Evolutionary conservation across 202 grass and related monocot genomes (phyloP).

Genomic region (Eragrostis tef): DNA sequence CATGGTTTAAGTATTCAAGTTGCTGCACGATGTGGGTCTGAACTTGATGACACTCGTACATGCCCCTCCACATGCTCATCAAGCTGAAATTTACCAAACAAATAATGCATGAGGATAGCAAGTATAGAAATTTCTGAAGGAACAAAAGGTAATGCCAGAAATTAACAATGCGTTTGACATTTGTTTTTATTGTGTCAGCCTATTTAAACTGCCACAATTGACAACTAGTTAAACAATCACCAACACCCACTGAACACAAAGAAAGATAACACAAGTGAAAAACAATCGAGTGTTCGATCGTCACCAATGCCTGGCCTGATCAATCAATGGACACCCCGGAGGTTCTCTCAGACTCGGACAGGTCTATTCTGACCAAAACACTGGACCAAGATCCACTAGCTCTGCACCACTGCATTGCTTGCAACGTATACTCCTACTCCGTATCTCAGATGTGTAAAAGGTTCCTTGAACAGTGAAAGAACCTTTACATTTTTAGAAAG

Average conservation of each 20-base stretch:
- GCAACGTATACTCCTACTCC: background rate
- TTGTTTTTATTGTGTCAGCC: background rate
- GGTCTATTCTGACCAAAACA: conserved; percentile 43
- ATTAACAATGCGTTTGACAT: conserved; percentile 29
- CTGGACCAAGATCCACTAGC: too few relatives aligned
- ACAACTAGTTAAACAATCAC: background rate
- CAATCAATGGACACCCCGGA: conserved; percentile 13
- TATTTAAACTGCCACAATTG: background rate
- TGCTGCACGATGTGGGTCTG: conserved; percentile 98
- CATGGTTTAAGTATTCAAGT: conserved; percentile 76
- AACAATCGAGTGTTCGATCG: background rate
- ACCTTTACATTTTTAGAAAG: conserved; percentile 26
- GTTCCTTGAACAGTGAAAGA: conserved; percentile 28
- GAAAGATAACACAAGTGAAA: background rate
- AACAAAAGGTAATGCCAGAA: conserved; percentile 9
- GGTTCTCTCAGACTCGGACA: conserved; percentile 19
- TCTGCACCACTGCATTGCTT: too few relatives aligned
- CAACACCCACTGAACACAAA: background rate
- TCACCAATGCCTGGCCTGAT: conserved; percentile 37
- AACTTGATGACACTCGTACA: conserved; percentile 98
- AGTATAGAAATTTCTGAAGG: conserved; percentile 23
- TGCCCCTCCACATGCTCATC: conserved; percentile 98
- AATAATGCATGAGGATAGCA: conserved; percentile 39
- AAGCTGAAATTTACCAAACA: conserved; percentile 61
- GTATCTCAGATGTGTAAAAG: conserved; percentile 24